Conservation (phyloP, 176 grass and related monocot species). For the Oryza australiensis region DNA sequence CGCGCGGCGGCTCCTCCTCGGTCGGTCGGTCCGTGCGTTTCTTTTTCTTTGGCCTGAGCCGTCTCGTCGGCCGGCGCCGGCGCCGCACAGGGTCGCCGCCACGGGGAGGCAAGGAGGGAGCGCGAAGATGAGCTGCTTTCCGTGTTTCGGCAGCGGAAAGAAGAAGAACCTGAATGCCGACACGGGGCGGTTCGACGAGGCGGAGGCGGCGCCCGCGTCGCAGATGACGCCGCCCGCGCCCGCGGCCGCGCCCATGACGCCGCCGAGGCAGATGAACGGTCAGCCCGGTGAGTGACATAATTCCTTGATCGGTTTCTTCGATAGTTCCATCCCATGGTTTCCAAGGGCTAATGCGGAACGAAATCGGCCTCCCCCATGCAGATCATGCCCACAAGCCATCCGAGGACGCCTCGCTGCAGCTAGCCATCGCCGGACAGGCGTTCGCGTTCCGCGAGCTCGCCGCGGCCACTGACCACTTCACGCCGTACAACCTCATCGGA, state of each 20-base stretch:
- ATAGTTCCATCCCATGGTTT: background rate
- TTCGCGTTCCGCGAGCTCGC: conserved; percentile 82
- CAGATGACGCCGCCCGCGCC: conserved; percentile 39
- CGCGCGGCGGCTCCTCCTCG: conserved; percentile 20
- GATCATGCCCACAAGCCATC: conserved; percentile 3
- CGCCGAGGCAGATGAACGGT: background rate
- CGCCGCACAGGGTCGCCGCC: background rate
- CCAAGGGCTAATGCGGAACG: background rate
- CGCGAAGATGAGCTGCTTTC: conserved; percentile 69
- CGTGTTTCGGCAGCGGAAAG: conserved; percentile 55
- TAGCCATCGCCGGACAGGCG: conserved; percentile 42
- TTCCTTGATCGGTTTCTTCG: background rate
- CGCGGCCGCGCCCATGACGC: background rate
- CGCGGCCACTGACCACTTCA: conserved; percentile 71
- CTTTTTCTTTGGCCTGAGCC: conserved; percentile 14
- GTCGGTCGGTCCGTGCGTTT: background rate
- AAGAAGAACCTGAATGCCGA: conserved; percentile 12
- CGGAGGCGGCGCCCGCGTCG: background rate
- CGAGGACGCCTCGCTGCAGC: conserved; percentile 16
- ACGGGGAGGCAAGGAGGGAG: conserved; percentile 16
- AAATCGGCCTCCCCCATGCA: background rate
- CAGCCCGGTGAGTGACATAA: conserved; percentile 9
- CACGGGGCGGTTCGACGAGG: background rate
- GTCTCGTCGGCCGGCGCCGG: background rate
- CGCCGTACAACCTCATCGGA: conserved; percentile 65